Evolutionary conservation across 495 filamentous ascomycete species (phyloP).

Genomic region (Penicillium longicatenatum): DNA sequence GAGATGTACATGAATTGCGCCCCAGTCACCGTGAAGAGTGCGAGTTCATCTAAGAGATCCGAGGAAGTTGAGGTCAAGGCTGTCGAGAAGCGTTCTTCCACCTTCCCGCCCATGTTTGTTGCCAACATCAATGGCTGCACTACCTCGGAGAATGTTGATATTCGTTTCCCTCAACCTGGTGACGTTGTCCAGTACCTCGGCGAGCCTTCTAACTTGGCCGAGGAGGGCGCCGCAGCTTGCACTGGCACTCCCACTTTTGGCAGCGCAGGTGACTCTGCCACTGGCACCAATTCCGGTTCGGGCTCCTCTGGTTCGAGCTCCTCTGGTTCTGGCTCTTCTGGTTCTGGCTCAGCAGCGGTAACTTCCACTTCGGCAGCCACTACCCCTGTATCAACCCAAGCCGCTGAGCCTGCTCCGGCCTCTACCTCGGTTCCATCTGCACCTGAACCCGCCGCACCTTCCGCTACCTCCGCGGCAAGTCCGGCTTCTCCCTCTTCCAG

Average conservation of each 20-base stretch:
- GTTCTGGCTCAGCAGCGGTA: constrained; percentile 17
- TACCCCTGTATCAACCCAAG: constrained; percentile 27
- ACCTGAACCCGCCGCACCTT: constrained; percentile 16
- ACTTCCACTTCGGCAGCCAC: constrained; percentile 15
- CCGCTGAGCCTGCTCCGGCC: constrained; percentile 26
- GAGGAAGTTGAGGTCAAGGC: constrained; percentile 27
- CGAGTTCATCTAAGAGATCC: constrained; percentile 49
- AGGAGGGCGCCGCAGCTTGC: constrained; percentile 33
- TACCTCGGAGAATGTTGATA: constrained; percentile 57
- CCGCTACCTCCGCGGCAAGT: constrained; percentile 13
- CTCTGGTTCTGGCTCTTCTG: constrained; percentile 10
- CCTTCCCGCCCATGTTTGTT: constrained; percentile 77
- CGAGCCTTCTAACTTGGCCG: constrained; percentile 27
- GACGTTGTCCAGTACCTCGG: constrained; percentile 51
- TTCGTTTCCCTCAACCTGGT: constrained; percentile 74
- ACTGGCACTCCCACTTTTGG: constrained; percentile 34
- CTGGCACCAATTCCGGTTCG: constrained; percentile 15
- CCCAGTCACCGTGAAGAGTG: constrained; percentile 59
- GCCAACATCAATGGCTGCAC: constrained; percentile 72
- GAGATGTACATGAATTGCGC: constrained; percentile 98
- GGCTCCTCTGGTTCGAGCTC: constrained; percentile 9
- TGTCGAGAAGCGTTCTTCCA: constrained; percentile 40
- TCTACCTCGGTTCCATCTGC: constrained; percentile 19
- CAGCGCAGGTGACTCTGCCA: constrained; percentile 22
- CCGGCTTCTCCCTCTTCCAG: constrained; percentile 20